Evolutionary conservation across 805 yeast genomes (phyloP).

Genomic region (Saccharomycopsis javanensis): DNA sequence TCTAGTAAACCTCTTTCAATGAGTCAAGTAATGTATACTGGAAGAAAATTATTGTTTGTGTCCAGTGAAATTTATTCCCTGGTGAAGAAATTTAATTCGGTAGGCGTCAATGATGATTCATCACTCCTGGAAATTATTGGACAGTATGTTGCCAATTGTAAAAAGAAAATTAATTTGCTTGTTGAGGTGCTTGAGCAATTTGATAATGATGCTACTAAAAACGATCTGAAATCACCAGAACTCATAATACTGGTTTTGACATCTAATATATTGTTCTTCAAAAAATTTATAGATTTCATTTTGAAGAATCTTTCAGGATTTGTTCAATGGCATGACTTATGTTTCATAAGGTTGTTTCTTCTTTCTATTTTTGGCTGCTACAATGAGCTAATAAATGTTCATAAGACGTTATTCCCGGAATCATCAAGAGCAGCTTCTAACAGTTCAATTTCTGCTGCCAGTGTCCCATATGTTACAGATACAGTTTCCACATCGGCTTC

Average conservation of each 20-base stretch:
- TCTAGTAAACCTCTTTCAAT: not conserved
- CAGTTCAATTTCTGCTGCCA: not conserved
- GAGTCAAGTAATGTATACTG: not conserved
- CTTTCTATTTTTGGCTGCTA: conserved; percentile 36
- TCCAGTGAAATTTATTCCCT: conserved; percentile 39
- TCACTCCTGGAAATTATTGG: not conserved
- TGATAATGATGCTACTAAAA: not conserved
- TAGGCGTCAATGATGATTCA: conserved; percentile 4
- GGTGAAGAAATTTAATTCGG: conserved; percentile 31
- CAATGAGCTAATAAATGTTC: conserved; percentile 37
- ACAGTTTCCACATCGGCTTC: not conserved
- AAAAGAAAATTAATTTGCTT: conserved; percentile 33
- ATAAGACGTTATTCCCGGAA: conserved; percentile 23
- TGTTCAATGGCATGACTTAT: conserved; percentile 34
- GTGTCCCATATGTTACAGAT: not conserved
- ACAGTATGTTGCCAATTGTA: conserved; percentile 25
- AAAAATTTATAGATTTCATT: conserved; percentile 30
- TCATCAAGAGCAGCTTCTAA: not conserved
- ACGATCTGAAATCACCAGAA: not conserved
- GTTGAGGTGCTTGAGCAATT: conserved; percentile 33
- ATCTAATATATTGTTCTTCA: conserved; percentile 26
- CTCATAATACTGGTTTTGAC: not conserved
- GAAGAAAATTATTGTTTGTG: conserved; percentile 34
- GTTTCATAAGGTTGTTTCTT: conserved; percentile 36
- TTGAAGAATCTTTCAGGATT: conserved; percentile 31